Conservation (phyloP, 2,329 filamentous ascomycete species). For the Metarhizium guizhouense region DNA sequence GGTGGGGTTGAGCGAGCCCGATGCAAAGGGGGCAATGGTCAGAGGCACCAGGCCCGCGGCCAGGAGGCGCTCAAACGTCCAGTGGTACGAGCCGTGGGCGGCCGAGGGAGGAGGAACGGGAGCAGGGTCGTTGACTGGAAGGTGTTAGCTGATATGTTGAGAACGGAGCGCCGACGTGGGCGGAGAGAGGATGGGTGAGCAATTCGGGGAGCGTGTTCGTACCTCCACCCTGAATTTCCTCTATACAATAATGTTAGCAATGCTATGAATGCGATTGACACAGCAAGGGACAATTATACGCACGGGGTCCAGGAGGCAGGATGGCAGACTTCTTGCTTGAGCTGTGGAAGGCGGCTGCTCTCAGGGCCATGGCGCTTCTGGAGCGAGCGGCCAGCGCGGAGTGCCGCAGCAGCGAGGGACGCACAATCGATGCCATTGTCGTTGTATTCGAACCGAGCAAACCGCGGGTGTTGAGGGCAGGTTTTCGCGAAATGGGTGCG, state of each 20-base stretch:
- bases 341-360: conserved; percentile 79
- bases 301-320: conserved; percentile 79
- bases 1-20: conserved; percentile 81
- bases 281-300: conserved; percentile 25
- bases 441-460: not conserved
- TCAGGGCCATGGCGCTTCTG: conserved; percentile 28
- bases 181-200: not conserved
- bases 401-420: conserved; percentile 47
- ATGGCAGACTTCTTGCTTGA: conserved; percentile 68
- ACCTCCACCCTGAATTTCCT: conserved; percentile 69
- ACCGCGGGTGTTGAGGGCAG: not conserved
- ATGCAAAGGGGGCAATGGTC: conserved; percentile 83
- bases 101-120: conserved; percentile 63
- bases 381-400: conserved; percentile 30
- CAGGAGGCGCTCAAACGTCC: conserved; percentile 87
- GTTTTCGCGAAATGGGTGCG: not conserved
- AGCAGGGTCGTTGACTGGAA: conserved; percentile 74
- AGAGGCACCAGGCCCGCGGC: conserved; percentile 77
- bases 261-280: no score
- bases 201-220: conserved; percentile 21
- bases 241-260: conserved; percentile 42
- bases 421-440: conserved; percentile 47
- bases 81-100: conserved; percentile 93
- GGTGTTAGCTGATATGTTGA: conserved; percentile 2
- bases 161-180: not conserved